These are phyloP conservation scores for Carex littledalei DNA, from an alignment of 176 grass and related monocot genomes.

Conservation along the genomic window DNA sequence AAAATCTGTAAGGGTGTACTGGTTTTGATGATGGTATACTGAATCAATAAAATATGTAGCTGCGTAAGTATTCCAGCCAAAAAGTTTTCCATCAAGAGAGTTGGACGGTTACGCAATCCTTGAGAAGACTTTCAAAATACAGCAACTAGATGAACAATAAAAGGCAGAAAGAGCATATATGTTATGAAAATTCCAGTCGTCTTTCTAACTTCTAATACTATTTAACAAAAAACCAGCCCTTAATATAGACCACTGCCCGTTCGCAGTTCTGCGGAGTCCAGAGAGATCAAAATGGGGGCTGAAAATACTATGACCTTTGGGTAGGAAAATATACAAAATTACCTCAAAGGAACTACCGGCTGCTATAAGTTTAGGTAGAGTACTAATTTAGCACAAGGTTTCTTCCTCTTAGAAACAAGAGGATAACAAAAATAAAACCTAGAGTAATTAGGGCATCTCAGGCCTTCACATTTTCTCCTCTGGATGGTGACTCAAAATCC, in stretches of 20 bases:
- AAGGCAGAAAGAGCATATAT: neutral
- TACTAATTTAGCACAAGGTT: neutral
- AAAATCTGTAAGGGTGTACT: neutral
- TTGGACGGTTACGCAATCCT: too few relatives aligned
- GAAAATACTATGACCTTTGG: neutral
- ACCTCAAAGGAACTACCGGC: neutral
- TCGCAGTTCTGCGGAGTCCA: neutral
- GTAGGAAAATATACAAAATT: neutral
- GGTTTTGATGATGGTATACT: neutral
- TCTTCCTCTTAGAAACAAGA: neutral
- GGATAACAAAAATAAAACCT: constrained; percentile 1
- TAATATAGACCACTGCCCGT: neutral
- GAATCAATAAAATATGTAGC: neutral
- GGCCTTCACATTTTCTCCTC: neutral
- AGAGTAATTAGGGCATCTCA: neutral
- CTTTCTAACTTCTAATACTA: neutral
- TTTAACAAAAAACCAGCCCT: neutral
- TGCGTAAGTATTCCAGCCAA: too few relatives aligned
- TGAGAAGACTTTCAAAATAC: neutral
- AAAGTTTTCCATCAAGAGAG: too few relatives aligned
- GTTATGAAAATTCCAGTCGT: too few relatives aligned
- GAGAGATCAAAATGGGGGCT: neutral
- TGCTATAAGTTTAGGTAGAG: neutral
- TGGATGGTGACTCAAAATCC: neutral
- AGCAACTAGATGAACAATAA: neutral